These are phyloP conservation scores for Cadophora gregata DNA, from an alignment of 2,329 filamentous ascomycete species.

Conservation along the genomic window DNA sequence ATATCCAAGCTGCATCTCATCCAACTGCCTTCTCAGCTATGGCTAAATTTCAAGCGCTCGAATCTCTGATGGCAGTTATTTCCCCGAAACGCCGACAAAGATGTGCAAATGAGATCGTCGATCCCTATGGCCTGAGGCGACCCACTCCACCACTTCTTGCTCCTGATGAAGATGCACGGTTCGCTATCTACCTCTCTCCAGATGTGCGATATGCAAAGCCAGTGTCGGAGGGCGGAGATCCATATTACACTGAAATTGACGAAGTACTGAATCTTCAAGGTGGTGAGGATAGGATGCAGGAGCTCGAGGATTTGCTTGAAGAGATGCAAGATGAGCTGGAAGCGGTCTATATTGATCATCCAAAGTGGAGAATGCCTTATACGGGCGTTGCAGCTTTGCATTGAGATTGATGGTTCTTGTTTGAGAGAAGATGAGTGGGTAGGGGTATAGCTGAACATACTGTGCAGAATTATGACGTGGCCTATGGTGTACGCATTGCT, in stretches of 20 bases:
- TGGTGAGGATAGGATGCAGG: neutral
- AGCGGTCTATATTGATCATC: neutral
- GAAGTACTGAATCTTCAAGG: neutral
- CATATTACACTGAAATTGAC: neutral
- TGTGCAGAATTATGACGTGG: neutral
- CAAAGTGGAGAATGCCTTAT: neutral
- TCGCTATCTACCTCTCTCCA: neutral
- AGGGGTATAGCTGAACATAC: neutral
- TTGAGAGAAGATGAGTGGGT: neutral
- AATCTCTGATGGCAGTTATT: neutral
- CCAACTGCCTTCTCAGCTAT: neutral
- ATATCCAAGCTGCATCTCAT: neutral
- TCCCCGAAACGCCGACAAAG: neutral
- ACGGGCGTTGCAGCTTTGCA: neutral
- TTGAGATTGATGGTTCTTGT: neutral
- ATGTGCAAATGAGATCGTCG: neutral
- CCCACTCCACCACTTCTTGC: slow-evolving; percentile 1
- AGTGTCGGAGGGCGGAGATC: neutral
- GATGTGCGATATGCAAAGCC: neutral
- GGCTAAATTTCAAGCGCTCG: neutral
- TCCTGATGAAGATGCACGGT: neutral
- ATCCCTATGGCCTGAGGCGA: neutral
- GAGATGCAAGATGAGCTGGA: slow-evolving; percentile 1
- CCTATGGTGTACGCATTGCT: neutral
- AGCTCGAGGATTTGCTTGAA: neutral